A percentile compares a stretch with the other conserved stretches of the same genome.
Conservation (phyloP, 176 grass and related monocot genomes). For the Tillandsia fasciculata region DNA sequence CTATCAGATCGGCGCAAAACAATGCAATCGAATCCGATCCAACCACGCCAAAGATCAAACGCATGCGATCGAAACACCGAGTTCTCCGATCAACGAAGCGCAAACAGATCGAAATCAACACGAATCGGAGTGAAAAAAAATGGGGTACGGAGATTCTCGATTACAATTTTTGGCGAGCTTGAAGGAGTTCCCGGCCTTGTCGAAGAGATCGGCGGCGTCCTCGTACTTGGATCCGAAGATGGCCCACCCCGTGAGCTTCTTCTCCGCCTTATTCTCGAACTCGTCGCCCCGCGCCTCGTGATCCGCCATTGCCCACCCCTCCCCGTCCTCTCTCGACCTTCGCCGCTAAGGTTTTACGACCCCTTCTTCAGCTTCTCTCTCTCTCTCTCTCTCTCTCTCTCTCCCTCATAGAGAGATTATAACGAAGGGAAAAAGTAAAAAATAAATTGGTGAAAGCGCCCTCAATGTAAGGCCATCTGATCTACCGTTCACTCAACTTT, state of each 20-base stretch:
- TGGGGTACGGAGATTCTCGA: not conserved
- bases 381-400: not conserved
- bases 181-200: conserved; percentile 41
- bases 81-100: not conserved
- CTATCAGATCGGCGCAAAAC: too few species aligned
- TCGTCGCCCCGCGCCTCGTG: conserved; percentile 27
- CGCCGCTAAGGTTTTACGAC: not conserved
- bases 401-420: not conserved
- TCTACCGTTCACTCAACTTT: too few species aligned
- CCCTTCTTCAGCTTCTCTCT: not conserved
- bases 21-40: too few species aligned
- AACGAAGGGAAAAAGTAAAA: not conserved
- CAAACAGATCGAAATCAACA: not conserved
- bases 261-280: conserved; percentile 34
- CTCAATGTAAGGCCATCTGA: too few species aligned
- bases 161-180: conserved; percentile 38
- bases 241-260: conserved; percentile 34
- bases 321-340: not conserved
- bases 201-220: conserved; percentile 35
- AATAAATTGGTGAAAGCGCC: not conserved
- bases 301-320: conserved; percentile 24
- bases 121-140: not conserved
- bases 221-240: conserved; percentile 38
- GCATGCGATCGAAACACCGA: not conserved
- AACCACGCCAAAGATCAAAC: too few species aligned